phyloP scores from a whole-genome alignment of 2,329 filamentous ascomycete genomes.

The Colletotrichum navitas region DNA sequence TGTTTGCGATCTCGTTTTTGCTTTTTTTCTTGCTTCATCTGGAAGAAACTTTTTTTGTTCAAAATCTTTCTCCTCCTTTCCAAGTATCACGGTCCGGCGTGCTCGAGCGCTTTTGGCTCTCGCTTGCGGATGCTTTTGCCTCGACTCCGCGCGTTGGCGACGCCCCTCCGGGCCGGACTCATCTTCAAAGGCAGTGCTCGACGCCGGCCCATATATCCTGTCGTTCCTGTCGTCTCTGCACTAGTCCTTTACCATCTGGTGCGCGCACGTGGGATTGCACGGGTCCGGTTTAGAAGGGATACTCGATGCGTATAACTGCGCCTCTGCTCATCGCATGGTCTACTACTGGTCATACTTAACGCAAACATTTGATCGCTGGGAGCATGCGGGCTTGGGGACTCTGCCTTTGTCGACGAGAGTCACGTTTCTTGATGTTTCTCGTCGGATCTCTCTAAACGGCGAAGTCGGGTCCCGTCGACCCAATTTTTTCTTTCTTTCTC shows the following conservation, averaged over 20 bases:
- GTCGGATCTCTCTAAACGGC: background rate
- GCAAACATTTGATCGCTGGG: too few relatives aligned
- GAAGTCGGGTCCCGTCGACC: background rate
- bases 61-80: background rate
- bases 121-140: conserved; percentile 1
- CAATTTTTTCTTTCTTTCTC: background rate
- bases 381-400: background rate
- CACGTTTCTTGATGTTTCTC: background rate
- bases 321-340: background rate
- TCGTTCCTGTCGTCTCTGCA: conserved; percentile 25
- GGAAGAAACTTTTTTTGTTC: background rate
- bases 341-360: too few relatives aligned
- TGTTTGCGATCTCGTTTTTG: background rate
- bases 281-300: background rate
- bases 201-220: conserved; percentile 23
- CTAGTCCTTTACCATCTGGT: background rate
- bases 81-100: background rate
- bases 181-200: background rate
- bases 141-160: background rate
- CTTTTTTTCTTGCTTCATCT: background rate
- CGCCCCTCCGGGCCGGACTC: background rate
- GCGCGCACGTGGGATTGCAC: background rate
- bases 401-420: background rate
- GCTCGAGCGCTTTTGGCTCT: background rate
- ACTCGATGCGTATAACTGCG: background rate